These are phyloP conservation scores for Cryptococcus wingfieldii DNA, from an alignment of 1,284 basidiomycete species.

Conservation along the genomic window DNA sequence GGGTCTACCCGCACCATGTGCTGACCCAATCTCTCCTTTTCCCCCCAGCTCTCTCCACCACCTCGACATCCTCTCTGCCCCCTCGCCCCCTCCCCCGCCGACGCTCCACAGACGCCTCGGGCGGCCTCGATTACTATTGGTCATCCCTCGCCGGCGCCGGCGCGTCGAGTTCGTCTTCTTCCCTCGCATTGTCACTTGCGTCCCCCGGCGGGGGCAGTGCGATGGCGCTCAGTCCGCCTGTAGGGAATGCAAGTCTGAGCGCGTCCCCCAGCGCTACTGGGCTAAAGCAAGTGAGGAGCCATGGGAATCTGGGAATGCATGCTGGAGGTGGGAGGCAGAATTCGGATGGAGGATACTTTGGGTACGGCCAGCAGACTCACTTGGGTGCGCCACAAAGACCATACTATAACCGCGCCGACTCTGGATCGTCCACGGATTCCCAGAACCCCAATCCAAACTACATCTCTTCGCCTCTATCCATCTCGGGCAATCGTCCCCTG, in stretches of 20 bases:
- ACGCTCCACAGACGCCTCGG: conserved; percentile 34
- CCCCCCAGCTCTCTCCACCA: conserved; percentile 12
- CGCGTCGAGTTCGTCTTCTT: conserved; percentile 34
- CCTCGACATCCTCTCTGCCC: conserved; percentile 13
- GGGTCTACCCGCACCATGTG: background rate
- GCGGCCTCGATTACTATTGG: conserved; percentile 44
- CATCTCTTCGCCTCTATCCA: background rate
- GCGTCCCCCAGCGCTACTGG: too few relatives aligned
- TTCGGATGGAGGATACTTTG: background rate
- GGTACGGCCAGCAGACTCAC: too few relatives aligned
- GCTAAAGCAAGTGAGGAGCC: background rate
- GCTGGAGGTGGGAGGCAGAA: background rate
- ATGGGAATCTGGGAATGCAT: background rate
- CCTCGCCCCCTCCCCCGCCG: conserved; percentile 16
- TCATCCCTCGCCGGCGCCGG: conserved; percentile 38
- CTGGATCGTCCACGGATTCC: too few relatives aligned
- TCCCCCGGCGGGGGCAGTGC: conserved; percentile 5
- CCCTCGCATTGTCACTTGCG: conserved; percentile 19
- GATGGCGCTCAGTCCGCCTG: background rate
- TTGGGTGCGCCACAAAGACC: too few relatives aligned
- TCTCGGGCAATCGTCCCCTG: background rate
- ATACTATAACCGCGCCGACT: too few relatives aligned
- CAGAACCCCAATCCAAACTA: background rate
- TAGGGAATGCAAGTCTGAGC: too few relatives aligned
- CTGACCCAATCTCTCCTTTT: background rate